Evolutionary conservation across 208 protist genomes (phyloP).

Genomic region (Crithidia fasciculata): DNA sequence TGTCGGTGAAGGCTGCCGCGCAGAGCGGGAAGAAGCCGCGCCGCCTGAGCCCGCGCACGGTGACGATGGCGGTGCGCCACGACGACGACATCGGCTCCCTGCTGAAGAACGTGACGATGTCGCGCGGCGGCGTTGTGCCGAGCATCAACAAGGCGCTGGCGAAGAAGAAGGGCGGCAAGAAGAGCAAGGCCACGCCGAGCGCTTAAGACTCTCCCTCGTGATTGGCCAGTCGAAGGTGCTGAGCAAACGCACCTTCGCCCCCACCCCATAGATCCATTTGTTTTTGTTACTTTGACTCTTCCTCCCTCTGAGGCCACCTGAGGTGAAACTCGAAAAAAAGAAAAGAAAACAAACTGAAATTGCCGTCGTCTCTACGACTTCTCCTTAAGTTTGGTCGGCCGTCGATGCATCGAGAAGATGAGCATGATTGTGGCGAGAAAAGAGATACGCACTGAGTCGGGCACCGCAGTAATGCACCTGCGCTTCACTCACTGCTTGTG

Average conservation of each 20-base stretch:
- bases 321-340: neutral
- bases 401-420: no score
- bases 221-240: neutral
- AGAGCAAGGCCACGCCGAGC: conserved; percentile 65
- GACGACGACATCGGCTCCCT: conserved; percentile 71
- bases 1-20: conserved; percentile 79
- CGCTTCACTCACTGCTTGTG: no score
- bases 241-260: neutral
- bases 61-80: conserved; percentile 82
- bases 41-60: conserved; percentile 74
- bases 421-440: no score
- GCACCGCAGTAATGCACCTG: no score
- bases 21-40: conserved; percentile 71
- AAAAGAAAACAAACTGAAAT: neutral
- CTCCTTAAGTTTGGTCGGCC: no score
- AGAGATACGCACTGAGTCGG: no score
- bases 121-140: conserved; percentile 82
- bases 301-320: neutral
- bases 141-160: conserved; percentile 79
- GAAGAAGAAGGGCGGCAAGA: conserved; percentile 81
- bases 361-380: no score
- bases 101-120: conserved; percentile 77
- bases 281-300: conserved; percentile 17
- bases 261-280: conserved; percentile 24
- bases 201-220: conserved; percentile 26